A percentile compares a stretch with the other conserved stretches of the same genome.
These are phyloP conservation scores for Lentinula detonsa DNA, from an alignment of 768 basidiomycete species.

Conservation along the genomic window DNA sequence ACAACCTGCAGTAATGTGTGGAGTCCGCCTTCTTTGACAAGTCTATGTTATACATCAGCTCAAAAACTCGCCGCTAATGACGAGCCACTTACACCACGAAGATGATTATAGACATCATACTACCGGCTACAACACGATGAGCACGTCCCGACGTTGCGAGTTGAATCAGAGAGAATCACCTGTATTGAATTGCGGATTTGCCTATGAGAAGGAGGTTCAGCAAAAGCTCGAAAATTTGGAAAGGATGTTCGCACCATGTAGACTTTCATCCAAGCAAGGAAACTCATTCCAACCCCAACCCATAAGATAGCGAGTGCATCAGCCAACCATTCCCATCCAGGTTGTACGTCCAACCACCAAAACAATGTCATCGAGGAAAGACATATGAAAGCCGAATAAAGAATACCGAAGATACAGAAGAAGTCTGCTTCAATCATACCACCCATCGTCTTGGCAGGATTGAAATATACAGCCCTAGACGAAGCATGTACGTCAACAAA, in stretches of 20 bases:
- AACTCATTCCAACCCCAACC: constrained; percentile 79
- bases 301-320: constrained; percentile 71
- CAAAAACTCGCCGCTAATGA: neutral
- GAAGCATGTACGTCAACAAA: neutral
- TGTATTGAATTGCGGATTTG: constrained; percentile 85
- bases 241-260: constrained; percentile 53
- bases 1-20: constrained; percentile 68
- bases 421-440: constrained; percentile 90
- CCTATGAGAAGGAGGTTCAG: constrained; percentile 18
- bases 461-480: constrained; percentile 75
- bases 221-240: neutral
- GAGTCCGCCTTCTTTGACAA: constrained; percentile 87
- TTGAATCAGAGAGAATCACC: constrained; percentile 32
- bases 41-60: constrained; percentile 28
- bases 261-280: constrained; percentile 86
- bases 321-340: constrained; percentile 69
- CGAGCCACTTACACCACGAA: constrained; percentile 62
- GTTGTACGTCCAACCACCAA: constrained; percentile 68
- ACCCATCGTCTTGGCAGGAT: constrained; percentile 90
- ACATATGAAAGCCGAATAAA: constrained; percentile 70
- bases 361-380: constrained; percentile 73
- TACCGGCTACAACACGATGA: constrained; percentile 48
- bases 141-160: neutral
- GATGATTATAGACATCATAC: constrained; percentile 78
- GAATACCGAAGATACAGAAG: constrained; percentile 65